Base-by-base conservation (phyloP, 1,284 basidiomycete genomes). In the Agroathelia rolfsii region DNA sequence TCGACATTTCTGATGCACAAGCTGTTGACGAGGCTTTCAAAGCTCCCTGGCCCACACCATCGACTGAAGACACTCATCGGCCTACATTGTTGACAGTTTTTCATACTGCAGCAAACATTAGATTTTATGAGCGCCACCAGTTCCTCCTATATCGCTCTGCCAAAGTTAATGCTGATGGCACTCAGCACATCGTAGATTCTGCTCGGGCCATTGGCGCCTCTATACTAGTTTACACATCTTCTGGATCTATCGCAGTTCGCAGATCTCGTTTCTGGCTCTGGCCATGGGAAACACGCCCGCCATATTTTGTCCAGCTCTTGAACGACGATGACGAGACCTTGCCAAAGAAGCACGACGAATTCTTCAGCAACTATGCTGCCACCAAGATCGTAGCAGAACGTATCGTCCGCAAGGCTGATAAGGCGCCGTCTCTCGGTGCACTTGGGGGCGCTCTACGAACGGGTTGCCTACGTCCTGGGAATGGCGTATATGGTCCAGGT, bases 71-170 rank as follows among this genome's bases (percentile, higher is more conserved):
- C 21, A 44, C 45, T 14, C 50, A 41, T 3, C 42, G 43, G 2
- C 45, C 54, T 11, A 50, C 58, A 5, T 61, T 63, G 35, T 52
- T 75, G 18, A 80, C 79, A 0, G 65, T 84, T 4, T 80, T 81
- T 49, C 77, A 82, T 44, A 77, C 76, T 14, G 81, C 76, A 2
- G 76, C 80, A 11, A 77, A 65, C 41, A 83, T 84, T 40, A 76
- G 78, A 3, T 84, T 80, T 51, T 84, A 72, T 47, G 81, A 84
- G 42, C 69, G 75, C 3, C 61, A 67, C 36, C 43, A 52, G 1
- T 46, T 45, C 3, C 62, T 82, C 8, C 50, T 80, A 3, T 52
- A 55, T 2, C 59, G 61, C 18, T 83, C 80, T 2, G 58, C 61
- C 19, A 56, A 52, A 17, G 73, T 84, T 29, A 84, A 84, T 47